phyloP scores from a whole-genome alignment of 1,284 basidiomycete species.

The Tranzscheliella williamsii region DNA sequence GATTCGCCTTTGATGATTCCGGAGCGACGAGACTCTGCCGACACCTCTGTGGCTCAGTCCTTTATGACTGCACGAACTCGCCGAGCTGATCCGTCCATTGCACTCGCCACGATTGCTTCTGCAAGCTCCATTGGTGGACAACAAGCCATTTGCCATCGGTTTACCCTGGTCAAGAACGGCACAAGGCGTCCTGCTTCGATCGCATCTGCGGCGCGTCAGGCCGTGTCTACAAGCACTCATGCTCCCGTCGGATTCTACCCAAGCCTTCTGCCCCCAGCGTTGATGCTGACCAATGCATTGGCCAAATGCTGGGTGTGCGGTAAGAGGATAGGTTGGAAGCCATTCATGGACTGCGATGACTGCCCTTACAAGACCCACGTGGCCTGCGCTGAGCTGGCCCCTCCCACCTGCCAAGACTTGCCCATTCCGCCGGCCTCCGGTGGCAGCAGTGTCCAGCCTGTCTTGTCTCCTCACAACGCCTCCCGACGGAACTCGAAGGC shows the following conservation, averaged over 20 bases:
- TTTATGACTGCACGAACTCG: constrained; percentile 49
- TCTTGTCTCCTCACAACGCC: constrained; percentile 30
- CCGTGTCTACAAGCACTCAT: constrained; percentile 10
- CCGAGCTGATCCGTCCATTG: constrained; percentile 36
- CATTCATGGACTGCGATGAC: constrained; percentile 58
- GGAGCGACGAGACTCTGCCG: constrained; percentile 24
- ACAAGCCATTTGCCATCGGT: constrained; percentile 45
- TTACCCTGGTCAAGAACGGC: constrained; percentile 56
- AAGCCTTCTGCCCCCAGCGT: constrained; percentile 45
- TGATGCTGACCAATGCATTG: constrained; percentile 54
- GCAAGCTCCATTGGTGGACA: constrained; percentile 24
- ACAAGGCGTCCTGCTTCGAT: constrained; percentile 38
- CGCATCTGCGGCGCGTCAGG: constrained; percentile 23
- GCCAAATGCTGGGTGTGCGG: constrained; percentile 55
- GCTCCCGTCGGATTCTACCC: constrained; percentile 17
- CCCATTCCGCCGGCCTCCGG: constrained; percentile 22
- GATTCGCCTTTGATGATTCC: constrained; percentile 34
- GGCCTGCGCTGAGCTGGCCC: constrained; percentile 48
- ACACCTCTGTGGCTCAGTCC: constrained; percentile 24
- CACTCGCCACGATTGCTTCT: constrained; percentile 47
- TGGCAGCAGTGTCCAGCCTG: constrained; percentile 15
- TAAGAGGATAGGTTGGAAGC: constrained; percentile 52
- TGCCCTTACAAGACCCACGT: constrained; percentile 57
- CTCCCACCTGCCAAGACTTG: constrained; percentile 51
- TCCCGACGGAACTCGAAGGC: constrained; percentile 28